Percentiles rank a stretch among this genome's conserved stretches.
Evolutionary conservation across 768 basidiomycete genomes (phyloP).

Genomic region (Sarcodon aspratus): DNA sequence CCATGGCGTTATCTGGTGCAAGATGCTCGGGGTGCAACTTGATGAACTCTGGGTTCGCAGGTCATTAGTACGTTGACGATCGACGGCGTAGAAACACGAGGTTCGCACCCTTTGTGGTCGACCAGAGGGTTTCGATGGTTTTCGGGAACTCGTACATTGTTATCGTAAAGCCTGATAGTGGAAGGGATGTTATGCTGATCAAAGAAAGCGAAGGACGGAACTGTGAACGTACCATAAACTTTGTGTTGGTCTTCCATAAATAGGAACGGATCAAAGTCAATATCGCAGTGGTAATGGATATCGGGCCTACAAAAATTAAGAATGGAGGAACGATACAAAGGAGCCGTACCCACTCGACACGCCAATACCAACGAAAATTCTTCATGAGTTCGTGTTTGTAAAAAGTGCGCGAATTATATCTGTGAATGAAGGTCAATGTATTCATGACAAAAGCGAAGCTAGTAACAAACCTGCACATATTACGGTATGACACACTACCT

Average conservation of each 20-base stretch:
- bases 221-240: slow-evolving; percentile 37
- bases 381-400: slow-evolving; percentile 57
- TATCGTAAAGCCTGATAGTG: slow-evolving; percentile 42
- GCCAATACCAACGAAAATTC: slow-evolving; percentile 70
- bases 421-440: no score
- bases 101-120: slow-evolving; percentile 36
- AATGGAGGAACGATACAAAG: background rate
- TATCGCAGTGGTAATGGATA: slow-evolving; percentile 68
- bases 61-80: slow-evolving; percentile 14
- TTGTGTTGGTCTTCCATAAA: slow-evolving; percentile 62
- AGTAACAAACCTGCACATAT: slow-evolving; percentile 38
- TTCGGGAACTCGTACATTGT: slow-evolving; percentile 51
- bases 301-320: slow-evolving; percentile 34
- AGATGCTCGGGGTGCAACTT: slow-evolving; percentile 41
- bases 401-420: slow-evolving; percentile 47
- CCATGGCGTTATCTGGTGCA: slow-evolving; percentile 44
- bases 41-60: slow-evolving; percentile 35
- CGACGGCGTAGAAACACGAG: slow-evolving; percentile 22
- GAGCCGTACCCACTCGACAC: slow-evolving; percentile 42
- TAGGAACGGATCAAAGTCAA: slow-evolving; percentile 55
- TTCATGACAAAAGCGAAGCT: no score
- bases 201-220: background rate
- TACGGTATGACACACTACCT: slow-evolving; percentile 32
- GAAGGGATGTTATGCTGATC: background rate
- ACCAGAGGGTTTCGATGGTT: slow-evolving; percentile 58